These are phyloP conservation scores for Marasmius sp. DNA, from an alignment of 1,284 basidiomycete species.

Conservation along the genomic window DNA sequence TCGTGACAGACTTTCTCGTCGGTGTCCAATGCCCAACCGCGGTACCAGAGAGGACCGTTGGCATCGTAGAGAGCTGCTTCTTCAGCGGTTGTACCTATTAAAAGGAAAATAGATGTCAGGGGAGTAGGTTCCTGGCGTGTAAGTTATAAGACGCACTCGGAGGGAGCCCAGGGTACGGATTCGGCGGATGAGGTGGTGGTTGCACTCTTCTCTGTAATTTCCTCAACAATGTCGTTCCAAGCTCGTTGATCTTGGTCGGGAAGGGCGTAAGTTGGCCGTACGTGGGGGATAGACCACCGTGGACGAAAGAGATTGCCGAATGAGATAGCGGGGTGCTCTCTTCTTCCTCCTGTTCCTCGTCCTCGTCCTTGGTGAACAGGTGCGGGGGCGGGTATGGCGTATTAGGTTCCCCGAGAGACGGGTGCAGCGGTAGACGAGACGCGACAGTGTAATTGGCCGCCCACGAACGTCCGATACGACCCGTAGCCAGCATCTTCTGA, in stretches of 20 bases:
- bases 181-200: slow-evolving; percentile 79
- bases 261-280: slow-evolving; percentile 76
- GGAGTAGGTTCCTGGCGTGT: no score
- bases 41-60: slow-evolving; percentile 88
- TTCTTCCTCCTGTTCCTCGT: slow-evolving; percentile 23
- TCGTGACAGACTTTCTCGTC: slow-evolving; percentile 70
- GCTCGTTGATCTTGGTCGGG: slow-evolving; percentile 75
- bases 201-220: slow-evolving; percentile 62
- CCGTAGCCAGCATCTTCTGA: slow-evolving; percentile 69
- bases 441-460: slow-evolving; percentile 84
- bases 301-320: slow-evolving; percentile 83
- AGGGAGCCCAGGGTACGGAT: slow-evolving; percentile 78
- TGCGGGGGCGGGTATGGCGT: slow-evolving; percentile 61
- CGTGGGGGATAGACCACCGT: slow-evolving; percentile 80
- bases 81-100: slow-evolving; percentile 55
- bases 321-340: slow-evolving; percentile 56
- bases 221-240: slow-evolving; percentile 65
- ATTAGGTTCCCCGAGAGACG: slow-evolving; percentile 67
- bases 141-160: slow-evolving; percentile 28
- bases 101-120: slow-evolving; percentile 26
- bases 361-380: slow-evolving; percentile 33
- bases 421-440: slow-evolving; percentile 77
- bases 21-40: slow-evolving; percentile 80
- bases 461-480: slow-evolving; percentile 84
- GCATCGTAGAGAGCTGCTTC: slow-evolving; percentile 72